Evolutionary conservation across 192 early-diverging fungal species (phyloP).

Genomic region (Backusella tarrabulga): DNA sequence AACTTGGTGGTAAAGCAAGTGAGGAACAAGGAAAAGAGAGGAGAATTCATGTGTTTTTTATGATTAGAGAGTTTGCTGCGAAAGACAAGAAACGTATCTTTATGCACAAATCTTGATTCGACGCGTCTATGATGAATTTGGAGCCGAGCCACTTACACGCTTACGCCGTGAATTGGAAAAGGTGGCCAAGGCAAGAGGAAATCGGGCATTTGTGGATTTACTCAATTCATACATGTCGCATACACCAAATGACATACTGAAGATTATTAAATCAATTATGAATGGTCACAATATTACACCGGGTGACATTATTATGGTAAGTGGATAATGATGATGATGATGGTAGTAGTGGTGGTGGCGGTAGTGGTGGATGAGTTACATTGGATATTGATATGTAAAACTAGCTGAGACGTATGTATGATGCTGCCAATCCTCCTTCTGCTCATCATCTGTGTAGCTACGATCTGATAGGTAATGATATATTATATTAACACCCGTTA

Average conservation of each 20-base stretch:
- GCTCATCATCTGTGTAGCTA: slow-evolving; percentile 37
- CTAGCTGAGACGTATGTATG: slow-evolving; percentile 50
- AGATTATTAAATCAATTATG: slow-evolving; percentile 45
- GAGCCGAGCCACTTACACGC: slow-evolving; percentile 40
- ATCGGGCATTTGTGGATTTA: slow-evolving; percentile 31
- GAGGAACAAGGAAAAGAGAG: background rate
- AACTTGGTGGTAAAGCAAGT: slow-evolving; percentile 49
- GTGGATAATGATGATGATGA: background rate
- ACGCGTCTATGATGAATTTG: slow-evolving; percentile 41
- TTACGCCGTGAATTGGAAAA: slow-evolving; percentile 51
- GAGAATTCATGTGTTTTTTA: too few species aligned
- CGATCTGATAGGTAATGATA: slow-evolving; percentile 31
- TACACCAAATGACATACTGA: slow-evolving; percentile 37
- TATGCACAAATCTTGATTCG: slow-evolving; percentile 48
- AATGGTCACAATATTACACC: slow-evolving; percentile 43
- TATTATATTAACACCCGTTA: background rate
- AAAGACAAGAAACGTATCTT: slow-evolving; percentile 55
- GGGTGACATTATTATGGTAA: slow-evolving; percentile 56
- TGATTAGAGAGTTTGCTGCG: slow-evolving; percentile 47
- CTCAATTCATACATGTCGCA: slow-evolving; percentile 38
- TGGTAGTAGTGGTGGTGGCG: too few species aligned
- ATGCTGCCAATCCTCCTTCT: slow-evolving; percentile 40
- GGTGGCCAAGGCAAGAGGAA: slow-evolving; percentile 37
- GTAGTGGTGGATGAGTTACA: background rate
- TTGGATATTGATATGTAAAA: background rate